Evolutionary conservation across 331 rosid genomes (phyloP), one percentile per base, ranked within the genome.

Genomic region (Malus hybrid): DNA sequence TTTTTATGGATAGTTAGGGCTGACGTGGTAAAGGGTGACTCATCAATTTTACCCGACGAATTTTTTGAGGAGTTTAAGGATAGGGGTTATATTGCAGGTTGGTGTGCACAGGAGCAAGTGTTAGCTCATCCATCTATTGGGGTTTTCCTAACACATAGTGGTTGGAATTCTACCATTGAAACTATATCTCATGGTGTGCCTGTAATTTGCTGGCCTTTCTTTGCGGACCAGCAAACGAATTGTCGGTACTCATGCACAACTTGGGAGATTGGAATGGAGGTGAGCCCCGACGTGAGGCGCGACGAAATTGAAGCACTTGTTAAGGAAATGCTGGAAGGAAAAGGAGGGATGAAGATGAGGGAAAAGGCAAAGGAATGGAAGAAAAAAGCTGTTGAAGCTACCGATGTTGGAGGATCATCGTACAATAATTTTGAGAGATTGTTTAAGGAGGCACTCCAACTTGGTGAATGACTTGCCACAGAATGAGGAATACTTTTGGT

Each of bases 201-300:
- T 60, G 57, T 79, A 44, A 87, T 89, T 70, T 84, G 87, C 58
- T 84, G 87, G 87, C 87, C 87, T 52, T 84, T 84, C 57, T 84
- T 84, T 19, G 85, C 82, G 7, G 85, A 84, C 4, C 85, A 89
- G 20, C 89, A 82, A 60, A 79, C 90, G 5, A 89, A 87, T 70
- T 86, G 89, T 13, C 63, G 82, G 48, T 86, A 60, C 62, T 70
- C 81, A 13, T 79, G 84, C 74, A 72, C 44, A 2, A 32, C 46
- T 19, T 89, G 91, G 89, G 86, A 77, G 7, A 76, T 79, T 11
- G 91, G 87, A 5, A 18, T 85, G 88, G 88, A 83, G 66, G 12
- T 85, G 44, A 78, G 72, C 19, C 34, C 65, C 5, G 80, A 83
- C 29, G 88, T 89, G 14, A 83, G 78, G 65, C 77, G 83, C 6